phyloP scores from a whole-genome alignment of 768 basidiomycete species.

The Nevesoporus exiguus region DNA sequence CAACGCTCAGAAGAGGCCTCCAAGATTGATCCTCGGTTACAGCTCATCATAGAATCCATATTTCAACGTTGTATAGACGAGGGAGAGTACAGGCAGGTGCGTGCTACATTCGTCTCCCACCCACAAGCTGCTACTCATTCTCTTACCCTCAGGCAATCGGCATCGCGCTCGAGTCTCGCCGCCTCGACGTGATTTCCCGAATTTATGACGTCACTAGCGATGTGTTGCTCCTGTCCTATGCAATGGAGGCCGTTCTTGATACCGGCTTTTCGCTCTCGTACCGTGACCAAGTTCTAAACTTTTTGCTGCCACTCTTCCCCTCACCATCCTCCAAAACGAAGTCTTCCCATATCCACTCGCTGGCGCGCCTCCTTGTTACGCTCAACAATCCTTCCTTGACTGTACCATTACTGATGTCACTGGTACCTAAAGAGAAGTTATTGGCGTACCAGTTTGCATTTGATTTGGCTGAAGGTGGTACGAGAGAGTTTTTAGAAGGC shows the following conservation, averaged over 20 bases:
- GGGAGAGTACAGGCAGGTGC: conserved; percentile 87
- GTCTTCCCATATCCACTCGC: conserved; percentile 71
- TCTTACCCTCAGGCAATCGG: conserved; percentile 70
- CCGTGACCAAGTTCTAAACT: conserved; percentile 75
- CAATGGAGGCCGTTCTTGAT: conserved; percentile 89
- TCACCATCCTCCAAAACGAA: conserved; percentile 65
- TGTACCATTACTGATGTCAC: conserved; percentile 64
- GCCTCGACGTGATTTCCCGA: conserved; percentile 79
- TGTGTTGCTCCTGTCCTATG: conserved; percentile 77
- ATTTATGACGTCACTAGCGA: conserved; percentile 76
- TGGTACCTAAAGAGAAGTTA: conserved; percentile 67
- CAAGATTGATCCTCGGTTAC: conserved; percentile 77
- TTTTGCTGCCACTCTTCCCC: conserved; percentile 85
- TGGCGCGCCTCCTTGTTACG: conserved; percentile 89
- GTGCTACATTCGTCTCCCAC: conserved; percentile 11
- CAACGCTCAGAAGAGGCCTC: conserved; percentile 56
- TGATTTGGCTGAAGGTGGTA: conserved; percentile 90
- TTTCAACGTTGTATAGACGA: conserved; percentile 83
- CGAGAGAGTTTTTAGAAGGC: conserved; percentile 86
- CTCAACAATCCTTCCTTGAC: conserved; percentile 80
- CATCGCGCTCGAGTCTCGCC: conserved; percentile 87
- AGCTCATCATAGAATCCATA: conserved; percentile 84
- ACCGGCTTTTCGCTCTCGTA: conserved; percentile 85
- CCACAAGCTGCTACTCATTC: conserved; percentile 7
- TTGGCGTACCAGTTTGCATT: conserved; percentile 95